A percentile compares a stretch with the other conserved stretches of the same genome.
phyloP scores from a whole-genome alignment of 345 rosid genomes.

The Conringia planisiliqua region DNA sequence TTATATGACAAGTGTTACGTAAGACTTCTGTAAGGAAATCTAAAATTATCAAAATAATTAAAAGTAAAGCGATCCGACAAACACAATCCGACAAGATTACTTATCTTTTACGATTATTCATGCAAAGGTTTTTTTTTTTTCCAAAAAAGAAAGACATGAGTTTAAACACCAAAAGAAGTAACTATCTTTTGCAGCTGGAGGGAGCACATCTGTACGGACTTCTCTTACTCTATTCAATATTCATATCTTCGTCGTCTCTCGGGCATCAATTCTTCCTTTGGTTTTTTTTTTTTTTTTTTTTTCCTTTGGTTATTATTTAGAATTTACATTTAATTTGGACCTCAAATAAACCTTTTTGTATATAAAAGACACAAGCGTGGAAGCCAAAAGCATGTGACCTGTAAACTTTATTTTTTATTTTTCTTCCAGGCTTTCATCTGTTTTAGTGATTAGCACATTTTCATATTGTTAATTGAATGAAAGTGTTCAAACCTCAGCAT shows the following conservation, averaged over 20 bases:
- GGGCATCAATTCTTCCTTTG: neutral
- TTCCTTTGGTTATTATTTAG: too few species aligned
- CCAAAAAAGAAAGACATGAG: conserved; percentile 6
- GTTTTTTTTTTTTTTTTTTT: too few species aligned
- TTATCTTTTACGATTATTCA: conserved; percentile 30
- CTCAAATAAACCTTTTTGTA: neutral
- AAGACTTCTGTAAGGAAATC: neutral
- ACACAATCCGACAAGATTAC: conserved; percentile 38
- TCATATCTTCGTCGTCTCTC: neutral
- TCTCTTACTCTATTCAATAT: conserved; percentile 18
- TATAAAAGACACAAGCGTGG: conserved; percentile 21
- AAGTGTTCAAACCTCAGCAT: neutral
- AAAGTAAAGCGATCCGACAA: conserved; percentile 32
- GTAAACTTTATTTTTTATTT: neutral
- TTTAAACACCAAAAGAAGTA: conserved; percentile 31
- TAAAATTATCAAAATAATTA: neutral
- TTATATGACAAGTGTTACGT: conserved; percentile 19
- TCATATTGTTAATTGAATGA: neutral
- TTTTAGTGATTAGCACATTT: neutral
- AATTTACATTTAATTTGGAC: neutral
- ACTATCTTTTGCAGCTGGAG: conserved; percentile 28
- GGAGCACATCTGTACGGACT: conserved; percentile 32
- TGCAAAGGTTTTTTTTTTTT: conserved; percentile 18
- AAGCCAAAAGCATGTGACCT: conserved; percentile 23
- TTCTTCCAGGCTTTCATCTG: neutral